Evolutionary conservation across 345 rosid species (phyloP).

Genomic region (Melaleuca alternifolia): DNA sequence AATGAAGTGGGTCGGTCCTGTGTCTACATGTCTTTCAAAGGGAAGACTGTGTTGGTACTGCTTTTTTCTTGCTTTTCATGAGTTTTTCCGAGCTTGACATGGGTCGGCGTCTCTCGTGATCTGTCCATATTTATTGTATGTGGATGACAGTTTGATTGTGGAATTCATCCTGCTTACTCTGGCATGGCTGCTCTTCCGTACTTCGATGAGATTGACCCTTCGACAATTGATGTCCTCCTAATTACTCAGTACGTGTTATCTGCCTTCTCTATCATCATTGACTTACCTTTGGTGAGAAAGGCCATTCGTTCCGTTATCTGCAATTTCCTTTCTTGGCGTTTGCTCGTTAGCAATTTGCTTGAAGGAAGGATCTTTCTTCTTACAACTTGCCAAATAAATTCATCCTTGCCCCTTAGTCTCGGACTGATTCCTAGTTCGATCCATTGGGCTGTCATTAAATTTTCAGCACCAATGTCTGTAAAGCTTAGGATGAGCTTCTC

Average conservation of each 20-base stretch:
- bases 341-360: neutral
- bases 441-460: neutral
- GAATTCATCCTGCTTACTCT: constrained; percentile 81
- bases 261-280: neutral
- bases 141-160: constrained; percentile 65
- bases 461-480: neutral
- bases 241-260: constrained; percentile 47
- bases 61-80: neutral
- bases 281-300: neutral
- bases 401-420: neutral
- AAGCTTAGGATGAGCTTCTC: neutral
- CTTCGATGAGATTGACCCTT: constrained; percentile 94
- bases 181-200: constrained; percentile 98
- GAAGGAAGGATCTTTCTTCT: neutral
- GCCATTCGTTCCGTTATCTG: neutral
- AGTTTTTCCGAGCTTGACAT: neutral
- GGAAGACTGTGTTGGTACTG: constrained; percentile 58
- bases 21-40: constrained; percentile 74
- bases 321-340: neutral
- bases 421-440: neutral
- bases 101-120: neutral
- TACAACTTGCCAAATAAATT: neutral
- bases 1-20: constrained; percentile 95
- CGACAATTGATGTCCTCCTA: constrained; percentile 70
- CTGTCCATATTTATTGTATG: neutral